Base-by-base conservation (phyloP, 805 yeast species). In the Saccharomyces paradoxus region DNA sequence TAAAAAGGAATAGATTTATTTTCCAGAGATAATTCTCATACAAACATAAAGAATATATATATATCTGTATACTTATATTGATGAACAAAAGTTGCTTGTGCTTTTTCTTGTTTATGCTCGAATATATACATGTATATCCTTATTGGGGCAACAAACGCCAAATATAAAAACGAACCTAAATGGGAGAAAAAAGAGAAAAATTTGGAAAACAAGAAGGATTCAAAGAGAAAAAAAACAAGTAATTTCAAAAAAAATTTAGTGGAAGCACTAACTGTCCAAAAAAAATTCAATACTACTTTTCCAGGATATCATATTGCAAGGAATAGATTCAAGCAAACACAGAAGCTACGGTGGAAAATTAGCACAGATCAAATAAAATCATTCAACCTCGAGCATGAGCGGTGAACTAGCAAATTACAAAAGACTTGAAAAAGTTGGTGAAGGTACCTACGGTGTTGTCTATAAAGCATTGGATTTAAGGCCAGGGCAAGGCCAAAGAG, bases 391-490 rank as follows among this genome's bases (percentile, higher is more conserved):
- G n/a, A 22, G 1, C 29, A 63, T 64, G 67, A 89, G 89, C 91
- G 91, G 87, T 49, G 98, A 94, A 65, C 77, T 94, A 58, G 83
- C 90, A 41, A 96, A 92, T 71, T 92, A 86, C 72, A 96, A 90
- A 69, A 87, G 95, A 65, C 82, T 92, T 60, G 99, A 94, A 71
- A 94, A 94, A 72, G 89, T 94, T 51, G 99, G 99, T 49, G 99
- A 94, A 74, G 97, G 95, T 78, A 71, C 99, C 0, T 94, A 94
- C 73, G 99, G 99, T 63, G 95, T 97, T n/a, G 99, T 94, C 32
- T 94, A 92, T 75, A 94, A 92, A 66, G 99, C 74, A 87, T 46
- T 81, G 89, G 66, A 94, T 88, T 70, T 81, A 88, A 58, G 82
- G 84, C 44, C 44, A 2, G 44, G 44, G 8, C 64, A 86, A 91